Conservation (phyloP, 768 basidiomycete species). For the Coprinellus aureogranulatus region DNA sequence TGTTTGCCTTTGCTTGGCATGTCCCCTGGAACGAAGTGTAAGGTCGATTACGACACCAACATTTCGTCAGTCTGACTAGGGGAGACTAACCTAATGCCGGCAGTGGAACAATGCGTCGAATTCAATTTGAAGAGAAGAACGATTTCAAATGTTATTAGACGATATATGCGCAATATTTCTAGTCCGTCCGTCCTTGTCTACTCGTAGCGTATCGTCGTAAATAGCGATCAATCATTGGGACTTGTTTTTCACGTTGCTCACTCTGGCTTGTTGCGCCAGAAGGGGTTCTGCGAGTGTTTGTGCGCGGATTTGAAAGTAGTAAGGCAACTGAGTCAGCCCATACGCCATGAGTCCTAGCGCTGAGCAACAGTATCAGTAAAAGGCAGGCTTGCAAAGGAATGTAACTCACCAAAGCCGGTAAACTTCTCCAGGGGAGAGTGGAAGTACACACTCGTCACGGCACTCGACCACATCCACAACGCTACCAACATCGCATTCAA, state of each 20-base stretch:
- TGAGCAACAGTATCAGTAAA: not conserved
- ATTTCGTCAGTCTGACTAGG: too few species aligned
- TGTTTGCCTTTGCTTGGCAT: too few species aligned
- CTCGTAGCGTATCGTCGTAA: too few species aligned
- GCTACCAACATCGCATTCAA: constrained; percentile 47
- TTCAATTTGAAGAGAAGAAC: too few species aligned
- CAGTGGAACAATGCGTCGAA: too few species aligned
- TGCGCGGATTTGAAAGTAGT: not conserved
- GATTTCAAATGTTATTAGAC: too few species aligned
- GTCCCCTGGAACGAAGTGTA: too few species aligned
- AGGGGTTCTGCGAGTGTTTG: not conserved
- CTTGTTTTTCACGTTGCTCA: not conserved
- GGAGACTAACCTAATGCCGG: too few species aligned
- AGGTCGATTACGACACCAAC: too few species aligned
- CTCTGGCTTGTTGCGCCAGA: not conserved
- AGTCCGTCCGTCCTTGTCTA: too few species aligned
- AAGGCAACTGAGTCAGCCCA: not conserved
- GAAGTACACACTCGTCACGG: constrained; percentile 87
- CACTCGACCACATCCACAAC: constrained; percentile 71
- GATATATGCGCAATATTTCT: too few species aligned
- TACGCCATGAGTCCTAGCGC: not conserved
- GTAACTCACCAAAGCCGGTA: constrained; percentile 72
- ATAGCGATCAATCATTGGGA: not conserved
- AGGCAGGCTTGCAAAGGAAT: not conserved
- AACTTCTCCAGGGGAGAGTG: constrained; percentile 87